Evolutionary conservation across 2,329 filamentous ascomycete species (phyloP).

Genomic region (Neurospora sp.): DNA sequence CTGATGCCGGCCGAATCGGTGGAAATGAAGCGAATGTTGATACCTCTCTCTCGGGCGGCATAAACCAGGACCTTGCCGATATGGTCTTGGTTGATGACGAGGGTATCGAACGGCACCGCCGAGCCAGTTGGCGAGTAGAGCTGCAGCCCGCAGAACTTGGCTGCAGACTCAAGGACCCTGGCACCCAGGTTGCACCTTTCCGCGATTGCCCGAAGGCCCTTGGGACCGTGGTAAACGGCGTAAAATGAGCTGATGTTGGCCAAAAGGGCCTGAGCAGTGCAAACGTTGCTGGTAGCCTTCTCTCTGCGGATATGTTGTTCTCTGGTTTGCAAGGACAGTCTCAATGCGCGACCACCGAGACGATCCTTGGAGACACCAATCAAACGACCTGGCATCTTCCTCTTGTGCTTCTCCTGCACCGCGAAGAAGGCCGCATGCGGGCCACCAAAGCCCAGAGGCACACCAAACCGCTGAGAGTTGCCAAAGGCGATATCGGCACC

Average conservation of each 20-base stretch:
- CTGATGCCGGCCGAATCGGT: conserved; percentile 59
- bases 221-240: conserved; percentile 83
- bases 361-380: conserved; percentile 90
- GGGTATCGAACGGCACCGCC: conserved; percentile 66
- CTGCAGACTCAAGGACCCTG: conserved; percentile 54
- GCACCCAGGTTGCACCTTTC: conserved; percentile 65
- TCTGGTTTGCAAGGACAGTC: conserved; percentile 80
- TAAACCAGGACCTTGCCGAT: conserved; percentile 39
- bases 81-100: conserved; percentile 47
- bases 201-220: conserved; percentile 74
- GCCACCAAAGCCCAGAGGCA: conserved; percentile 84
- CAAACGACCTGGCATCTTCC: conserved; percentile 84
- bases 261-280: conserved; percentile 85
- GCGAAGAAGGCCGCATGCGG: conserved; percentile 98
- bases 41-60: conserved; percentile 37
- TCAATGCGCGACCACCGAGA: conserved; percentile 68
- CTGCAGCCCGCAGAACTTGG: conserved; percentile 30
- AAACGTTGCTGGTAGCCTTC: conserved; percentile 96
- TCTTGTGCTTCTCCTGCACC: conserved; percentile 81
- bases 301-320: conserved; percentile 95
- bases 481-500: conserved; percentile 94
- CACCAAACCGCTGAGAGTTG: conserved; percentile 81
- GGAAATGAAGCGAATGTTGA: conserved; percentile 55
- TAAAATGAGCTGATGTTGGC: conserved; percentile 97
- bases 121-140: conserved; percentile 44